Evolutionary conservation across 2,329 filamentous ascomycete species (phyloP).

Genomic region (Colletotrichum eleusines): DNA sequence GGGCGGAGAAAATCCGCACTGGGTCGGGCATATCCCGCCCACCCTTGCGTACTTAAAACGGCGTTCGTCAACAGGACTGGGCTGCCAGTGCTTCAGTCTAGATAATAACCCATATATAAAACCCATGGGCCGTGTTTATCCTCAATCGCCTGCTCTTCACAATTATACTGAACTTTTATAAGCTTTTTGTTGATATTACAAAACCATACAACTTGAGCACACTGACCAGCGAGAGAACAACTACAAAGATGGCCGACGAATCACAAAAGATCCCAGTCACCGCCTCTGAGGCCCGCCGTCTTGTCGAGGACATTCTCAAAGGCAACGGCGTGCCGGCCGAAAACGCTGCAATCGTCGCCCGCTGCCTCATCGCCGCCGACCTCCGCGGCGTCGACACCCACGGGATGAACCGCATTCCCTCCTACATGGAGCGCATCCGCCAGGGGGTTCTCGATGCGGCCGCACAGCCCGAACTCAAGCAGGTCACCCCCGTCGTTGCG

Average conservation of each 20-base stretch:
- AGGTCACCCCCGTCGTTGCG: conserved; percentile 78
- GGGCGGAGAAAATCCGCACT: conserved; percentile 20
- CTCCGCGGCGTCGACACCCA: conserved; percentile 85
- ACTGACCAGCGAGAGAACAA: background rate
- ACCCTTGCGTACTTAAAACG: conserved; percentile 3
- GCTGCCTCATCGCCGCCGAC: conserved; percentile 78
- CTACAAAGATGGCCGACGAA: conserved; percentile 32
- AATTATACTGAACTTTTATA: too few relatives aligned
- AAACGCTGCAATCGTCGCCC: conserved; percentile 73
- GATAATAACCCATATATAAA: background rate
- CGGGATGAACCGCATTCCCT: conserved; percentile 80
- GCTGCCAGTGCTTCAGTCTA: background rate
- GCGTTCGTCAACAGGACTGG: background rate
- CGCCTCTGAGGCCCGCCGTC: conserved; percentile 56
- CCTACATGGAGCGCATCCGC: conserved; percentile 80
- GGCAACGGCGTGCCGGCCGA: conserved; percentile 70
- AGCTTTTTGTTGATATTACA: background rate
- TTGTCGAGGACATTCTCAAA: conserved; percentile 66
- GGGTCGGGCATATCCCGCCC: background rate
- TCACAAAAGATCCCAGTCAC: conserved; percentile 51
- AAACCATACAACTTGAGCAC: background rate
- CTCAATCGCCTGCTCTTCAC: background rate
- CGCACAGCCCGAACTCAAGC: conserved; percentile 68
- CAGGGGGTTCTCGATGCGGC: conserved; percentile 74
- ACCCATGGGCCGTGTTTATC: too few relatives aligned